Evolutionary conservation across 208 protist genomes (phyloP), one percentile per base, ranked within the genome.

Genomic region (Leptomonas pyrrhocoris): DNA sequence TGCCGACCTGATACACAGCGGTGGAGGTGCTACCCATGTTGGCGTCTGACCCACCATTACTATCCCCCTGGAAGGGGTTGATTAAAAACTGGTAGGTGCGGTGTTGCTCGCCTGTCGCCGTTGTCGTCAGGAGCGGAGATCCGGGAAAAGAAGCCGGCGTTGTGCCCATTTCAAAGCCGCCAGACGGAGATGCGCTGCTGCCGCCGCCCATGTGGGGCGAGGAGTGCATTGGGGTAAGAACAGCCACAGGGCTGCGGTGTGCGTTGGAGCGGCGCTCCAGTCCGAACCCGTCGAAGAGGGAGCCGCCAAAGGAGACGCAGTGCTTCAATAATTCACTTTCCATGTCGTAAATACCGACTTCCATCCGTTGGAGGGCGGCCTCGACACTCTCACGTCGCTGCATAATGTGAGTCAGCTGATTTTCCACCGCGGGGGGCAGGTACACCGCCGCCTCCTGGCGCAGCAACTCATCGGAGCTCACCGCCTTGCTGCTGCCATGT

Each of bases 271-370:
- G 73, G n/a, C 83, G 84, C 72, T 92, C 85, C n/a, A 88, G 49
- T 2, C 87, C 86, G 62, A 84, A 95, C 9, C 86, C 90, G 45
- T 95, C 90, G 53, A 93, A 95, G 4, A 95, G 63, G 42, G 77
- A 90, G 13, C 90, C 90, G 45, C 86, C 86, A 21, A 86, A 65
- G 49, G 86, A 80, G 28, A 92, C 77, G 48, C 80, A 88, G 27
- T 86, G 75, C 61, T 80, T 78, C 27, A 95, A 67, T 43, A 84
- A 95, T 16, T 67, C 65, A 38, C 68, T 85, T 69, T 95, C 86
- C 18, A 89, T 43, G 36, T 89, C 79, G 58, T 93, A 95, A 9
- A 95, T 77, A 13, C 71, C 62, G n/a, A 82, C 59, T 51, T 95
- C 86, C 40, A 87, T 36, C 0, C 59, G 59, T 19, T 80, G 76